Conservation (phyloP, 805 yeast genomes). For the Metschnikowia sp. region DNA sequence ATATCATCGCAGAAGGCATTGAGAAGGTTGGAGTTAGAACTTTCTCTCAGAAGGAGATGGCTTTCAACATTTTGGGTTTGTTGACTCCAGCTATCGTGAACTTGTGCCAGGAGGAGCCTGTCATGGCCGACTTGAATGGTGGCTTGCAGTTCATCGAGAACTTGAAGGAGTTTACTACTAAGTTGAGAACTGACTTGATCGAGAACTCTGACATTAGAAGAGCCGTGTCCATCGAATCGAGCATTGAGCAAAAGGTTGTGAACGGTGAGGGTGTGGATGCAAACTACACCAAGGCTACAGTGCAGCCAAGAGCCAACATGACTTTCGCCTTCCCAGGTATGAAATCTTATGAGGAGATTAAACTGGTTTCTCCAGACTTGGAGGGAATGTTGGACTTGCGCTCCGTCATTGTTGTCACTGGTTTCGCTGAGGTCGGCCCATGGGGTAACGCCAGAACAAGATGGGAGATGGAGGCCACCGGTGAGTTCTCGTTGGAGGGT, state of each 20-base stretch:
- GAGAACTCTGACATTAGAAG: constrained; percentile 90
- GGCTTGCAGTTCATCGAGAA: constrained; percentile 93
- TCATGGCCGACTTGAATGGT: constrained; percentile 98
- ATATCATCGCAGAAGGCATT: constrained; percentile 95
- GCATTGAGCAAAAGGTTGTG: constrained; percentile 81
- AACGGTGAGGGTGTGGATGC: constrained; percentile 87
- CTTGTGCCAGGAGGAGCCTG: constrained; percentile 89
- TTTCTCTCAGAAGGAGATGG: constrained; percentile 98
- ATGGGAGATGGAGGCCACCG: constrained; percentile 98
- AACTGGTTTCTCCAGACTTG: constrained; percentile 64
- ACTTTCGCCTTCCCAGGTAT: constrained; percentile 89
- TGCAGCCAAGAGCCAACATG: constrained; percentile 94
- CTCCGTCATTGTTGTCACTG: constrained; percentile 90
- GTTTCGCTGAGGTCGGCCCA: constrained; percentile 98
- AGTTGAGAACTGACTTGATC: constrained; percentile 70
- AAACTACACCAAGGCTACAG: constrained; percentile 70
- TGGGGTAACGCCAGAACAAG: constrained; percentile 99
- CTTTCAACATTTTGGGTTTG: constrained; percentile 93
- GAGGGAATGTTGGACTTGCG: constrained; percentile 92
- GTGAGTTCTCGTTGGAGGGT: constrained; percentile 95
- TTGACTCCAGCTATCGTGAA: constrained; percentile 81
- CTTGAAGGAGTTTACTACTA: constrained; percentile 81
- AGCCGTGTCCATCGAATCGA: constrained; percentile 91
- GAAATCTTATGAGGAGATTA: constrained; percentile 72
- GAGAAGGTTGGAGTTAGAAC: constrained; percentile 96